Base-by-base conservation (phyloP, 2,329 filamentous ascomycete genomes). In the Metarhizium brunneum region DNA sequence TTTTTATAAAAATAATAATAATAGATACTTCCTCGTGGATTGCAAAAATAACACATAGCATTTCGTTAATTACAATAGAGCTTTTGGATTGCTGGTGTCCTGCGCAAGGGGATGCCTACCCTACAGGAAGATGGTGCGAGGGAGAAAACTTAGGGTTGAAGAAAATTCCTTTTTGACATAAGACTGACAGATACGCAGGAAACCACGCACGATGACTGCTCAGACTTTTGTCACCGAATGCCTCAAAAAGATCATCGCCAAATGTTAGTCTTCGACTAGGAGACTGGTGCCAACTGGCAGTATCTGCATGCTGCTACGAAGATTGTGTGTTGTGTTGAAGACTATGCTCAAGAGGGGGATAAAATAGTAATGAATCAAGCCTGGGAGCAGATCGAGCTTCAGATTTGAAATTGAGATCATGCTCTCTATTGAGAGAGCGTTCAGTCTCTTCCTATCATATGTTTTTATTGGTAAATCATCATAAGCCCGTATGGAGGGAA, bases 361-460 rank as follows among this genome's bases (percentile, higher is more conserved):
- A 20, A 49, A 58, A 55, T 36, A 18, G 42, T 18, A 35, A 48
- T 45, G 60, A 50, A 18, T 13, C 38, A 20, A 20, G 11, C 42
- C 20, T 6, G 61, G 10, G 25, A n/a, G 20, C 4, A 13, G 47
- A 16, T 29, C 13, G 54, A 73, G 80, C 80, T 82, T 84, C 81
- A 84, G 82, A 84, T 80, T 77, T 69, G 68, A 71, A 72, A 70
- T 74, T 83, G 77, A 83, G 77, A 84, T 84, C 82, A 84, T 78
- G 73, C 75, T 76, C 73, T 73, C 75, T 71, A 58, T 60, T 65
- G 71, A 71, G 70, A 70, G 70, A 77, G 74, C 76, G 73, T 79
- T 84, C 80, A 84, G 75, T 79, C 81, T 85, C 82, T 85, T 85
- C 82, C 82, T 85, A 85, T 85, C 78, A 82, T 82, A 66, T 73